Conservation (phyloP, 768 basidiomycete genomes). For the Hygrocybe coccinea region DNA sequence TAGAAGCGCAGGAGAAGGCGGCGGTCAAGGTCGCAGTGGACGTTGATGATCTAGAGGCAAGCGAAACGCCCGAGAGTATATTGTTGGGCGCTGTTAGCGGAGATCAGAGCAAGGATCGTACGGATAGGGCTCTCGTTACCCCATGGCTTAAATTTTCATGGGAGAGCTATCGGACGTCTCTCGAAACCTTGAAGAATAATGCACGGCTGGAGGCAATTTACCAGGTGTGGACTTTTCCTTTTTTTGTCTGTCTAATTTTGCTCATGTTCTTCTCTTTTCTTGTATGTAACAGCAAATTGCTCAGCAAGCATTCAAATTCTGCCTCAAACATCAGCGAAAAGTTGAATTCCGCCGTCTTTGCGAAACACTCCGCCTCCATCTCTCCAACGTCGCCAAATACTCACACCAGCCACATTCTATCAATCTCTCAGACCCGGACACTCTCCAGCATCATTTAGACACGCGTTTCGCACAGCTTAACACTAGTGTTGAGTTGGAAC, state of each 20-base stretch:
- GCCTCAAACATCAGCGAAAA: conserved; percentile 87
- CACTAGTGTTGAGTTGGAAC: conserved; percentile 93
- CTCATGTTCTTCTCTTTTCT: background rate
- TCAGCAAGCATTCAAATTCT: conserved; percentile 96
- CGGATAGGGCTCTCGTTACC: conserved; percentile 90
- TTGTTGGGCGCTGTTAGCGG: conserved; percentile 87
- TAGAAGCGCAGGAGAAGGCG: conserved; percentile 82
- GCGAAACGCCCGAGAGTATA: conserved; percentile 90
- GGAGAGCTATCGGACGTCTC: conserved; percentile 94
- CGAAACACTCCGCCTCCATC: conserved; percentile 92
- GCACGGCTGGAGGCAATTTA: conserved; percentile 89
- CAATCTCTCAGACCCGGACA: conserved; percentile 93
- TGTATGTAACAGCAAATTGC: conserved; percentile 68
- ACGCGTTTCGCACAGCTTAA: conserved; percentile 96
- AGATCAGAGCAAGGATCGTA: conserved; percentile 86
- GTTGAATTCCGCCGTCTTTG: conserved; percentile 96
- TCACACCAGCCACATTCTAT: conserved; percentile 89
- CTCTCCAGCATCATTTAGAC: conserved; percentile 91
- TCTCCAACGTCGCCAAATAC: conserved; percentile 93
- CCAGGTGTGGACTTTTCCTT: conserved; percentile 55
- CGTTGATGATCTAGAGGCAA: conserved; percentile 93
- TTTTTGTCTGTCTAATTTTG: background rate
- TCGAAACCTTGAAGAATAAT: conserved; percentile 96
- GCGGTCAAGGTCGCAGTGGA: conserved; percentile 72
- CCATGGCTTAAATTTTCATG: conserved; percentile 99